These are phyloP conservation scores for Thuidium tamariscinum DNA, from an alignment of 225 moss, liverwort and hornwort genomes.

Conservation along the genomic window DNA sequence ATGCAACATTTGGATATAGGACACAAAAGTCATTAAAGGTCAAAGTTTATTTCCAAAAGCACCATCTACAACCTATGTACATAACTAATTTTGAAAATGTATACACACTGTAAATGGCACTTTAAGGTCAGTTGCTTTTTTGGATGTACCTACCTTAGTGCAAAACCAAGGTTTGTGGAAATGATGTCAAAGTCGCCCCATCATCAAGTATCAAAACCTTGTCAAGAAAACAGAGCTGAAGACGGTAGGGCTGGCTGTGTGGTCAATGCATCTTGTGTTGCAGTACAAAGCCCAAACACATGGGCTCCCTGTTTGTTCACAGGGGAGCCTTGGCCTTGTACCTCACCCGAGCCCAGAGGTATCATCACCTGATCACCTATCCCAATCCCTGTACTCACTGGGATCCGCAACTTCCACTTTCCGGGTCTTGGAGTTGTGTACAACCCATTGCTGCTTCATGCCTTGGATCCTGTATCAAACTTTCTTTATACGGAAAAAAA, in stretches of 20 bases:
- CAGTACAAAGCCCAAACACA: background rate
- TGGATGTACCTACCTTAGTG: too few relatives aligned
- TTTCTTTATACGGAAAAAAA: background rate
- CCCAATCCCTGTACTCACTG: background rate
- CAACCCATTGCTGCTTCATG: background rate
- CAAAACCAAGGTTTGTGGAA: too few relatives aligned
- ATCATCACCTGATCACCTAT: background rate
- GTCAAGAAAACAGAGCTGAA: background rate
- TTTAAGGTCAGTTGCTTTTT: too few relatives aligned
- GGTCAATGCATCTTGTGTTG: background rate
- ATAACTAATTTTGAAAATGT: too few relatives aligned
- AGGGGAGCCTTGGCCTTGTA: background rate
- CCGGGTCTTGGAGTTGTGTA: rapidly evolving
- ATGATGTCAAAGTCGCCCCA: rapidly evolving
- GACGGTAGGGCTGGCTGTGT: background rate
- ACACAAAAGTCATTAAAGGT: too few relatives aligned
- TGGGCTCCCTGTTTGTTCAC: background rate
- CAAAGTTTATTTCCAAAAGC: too few relatives aligned
- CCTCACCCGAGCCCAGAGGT: too few relatives aligned
- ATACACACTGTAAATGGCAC: too few relatives aligned
- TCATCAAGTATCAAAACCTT: background rate
- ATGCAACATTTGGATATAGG: too few relatives aligned
- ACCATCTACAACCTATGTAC: too few relatives aligned
- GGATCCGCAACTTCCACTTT: background rate
- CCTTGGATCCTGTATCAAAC: background rate